phyloP scores from a whole-genome alignment of 2,329 filamentous ascomycete genomes.

The Chaetomium globosum region DNA sequence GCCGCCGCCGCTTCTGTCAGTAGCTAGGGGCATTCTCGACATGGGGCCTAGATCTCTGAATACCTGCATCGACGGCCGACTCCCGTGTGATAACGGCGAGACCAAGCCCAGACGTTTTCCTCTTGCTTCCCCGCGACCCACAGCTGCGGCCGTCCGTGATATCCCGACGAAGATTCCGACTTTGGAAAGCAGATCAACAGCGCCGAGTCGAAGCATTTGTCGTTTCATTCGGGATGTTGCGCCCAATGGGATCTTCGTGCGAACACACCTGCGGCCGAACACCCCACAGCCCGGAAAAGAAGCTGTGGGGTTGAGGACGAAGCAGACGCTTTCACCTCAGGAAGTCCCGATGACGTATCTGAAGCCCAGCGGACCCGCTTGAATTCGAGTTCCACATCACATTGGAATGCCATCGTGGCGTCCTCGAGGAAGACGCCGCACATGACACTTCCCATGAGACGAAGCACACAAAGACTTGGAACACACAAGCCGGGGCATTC shows the following conservation, averaged over 20 bases:
- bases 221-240: conserved; percentile 21
- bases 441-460: conserved; percentile 8
- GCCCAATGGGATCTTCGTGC: conserved; percentile 12
- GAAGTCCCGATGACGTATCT: conserved; percentile 18
- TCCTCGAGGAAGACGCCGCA: not conserved
- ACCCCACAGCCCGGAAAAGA: conserved; percentile 7
- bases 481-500: not conserved
- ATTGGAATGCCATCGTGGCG: not conserved
- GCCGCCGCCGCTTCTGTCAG: conserved; percentile 9
- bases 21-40: not conserved
- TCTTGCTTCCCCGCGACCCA: conserved; percentile 11
- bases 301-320: conserved; percentile 14
- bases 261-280: conserved; percentile 7
- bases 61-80: conserved; percentile 10
- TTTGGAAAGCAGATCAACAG: conserved; percentile 18
- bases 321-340: not conserved
- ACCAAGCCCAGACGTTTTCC: not conserved
- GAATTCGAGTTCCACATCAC: not conserved
- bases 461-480: conserved; percentile 1
- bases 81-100: conserved; percentile 9
- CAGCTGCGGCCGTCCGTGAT: conserved; percentile 6
- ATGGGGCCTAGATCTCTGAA: conserved; percentile 17
- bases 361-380: conserved; percentile 8
- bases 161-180: not conserved
- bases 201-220: conserved; percentile 2